These are phyloP conservation scores for Phlegmacium glaucopus DNA, from an alignment of 768 basidiomycete genomes.

Conservation along the genomic window DNA sequence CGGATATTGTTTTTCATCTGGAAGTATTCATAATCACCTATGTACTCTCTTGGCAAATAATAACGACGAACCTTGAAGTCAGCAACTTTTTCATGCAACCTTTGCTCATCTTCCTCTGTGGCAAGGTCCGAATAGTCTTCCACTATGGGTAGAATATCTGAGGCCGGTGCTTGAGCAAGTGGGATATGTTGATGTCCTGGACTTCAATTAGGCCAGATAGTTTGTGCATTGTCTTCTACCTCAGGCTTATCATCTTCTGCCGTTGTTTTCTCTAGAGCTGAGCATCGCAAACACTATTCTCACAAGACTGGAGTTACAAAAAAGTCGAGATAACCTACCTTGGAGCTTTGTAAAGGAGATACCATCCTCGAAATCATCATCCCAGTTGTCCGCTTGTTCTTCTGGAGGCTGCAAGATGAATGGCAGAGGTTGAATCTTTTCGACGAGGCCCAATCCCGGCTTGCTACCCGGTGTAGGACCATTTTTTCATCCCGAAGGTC, in stretches of 20 bases:
- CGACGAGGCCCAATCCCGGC: conserved; percentile 38
- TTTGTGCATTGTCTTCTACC: conserved; percentile 74
- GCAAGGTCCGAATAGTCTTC: conserved; percentile 93
- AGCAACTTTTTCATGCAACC: conserved; percentile 74
- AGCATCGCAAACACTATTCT: not conserved
- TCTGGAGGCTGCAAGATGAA: conserved; percentile 72
- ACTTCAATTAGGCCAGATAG: conserved; percentile 74
- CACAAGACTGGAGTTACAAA: too few relatives aligned
- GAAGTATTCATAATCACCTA: not conserved
- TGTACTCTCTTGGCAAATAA: not conserved
- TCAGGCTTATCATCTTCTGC: conserved; percentile 53
- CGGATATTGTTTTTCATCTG: conserved; percentile 69
- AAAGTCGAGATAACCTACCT: conserved; percentile 30
- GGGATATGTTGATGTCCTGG: conserved; percentile 53
- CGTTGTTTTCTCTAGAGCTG: conserved; percentile 62
- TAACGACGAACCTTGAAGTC: conserved; percentile 66
- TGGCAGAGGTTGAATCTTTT: conserved; percentile 59
- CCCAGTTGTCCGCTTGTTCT: conserved; percentile 95
- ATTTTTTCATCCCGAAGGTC: conserved; percentile 32
- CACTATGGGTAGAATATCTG: conserved; percentile 62
- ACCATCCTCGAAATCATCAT: conserved; percentile 95
- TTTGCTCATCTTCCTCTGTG: conserved; percentile 68
- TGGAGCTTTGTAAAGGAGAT: conserved; percentile 86
- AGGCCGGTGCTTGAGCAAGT: conserved; percentile 58
- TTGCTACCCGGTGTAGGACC: conserved; percentile 30